Evolutionary conservation across 2,329 filamentous ascomycete species (phyloP).

Genomic region (Ophiosphaerella herpotricha): DNA sequence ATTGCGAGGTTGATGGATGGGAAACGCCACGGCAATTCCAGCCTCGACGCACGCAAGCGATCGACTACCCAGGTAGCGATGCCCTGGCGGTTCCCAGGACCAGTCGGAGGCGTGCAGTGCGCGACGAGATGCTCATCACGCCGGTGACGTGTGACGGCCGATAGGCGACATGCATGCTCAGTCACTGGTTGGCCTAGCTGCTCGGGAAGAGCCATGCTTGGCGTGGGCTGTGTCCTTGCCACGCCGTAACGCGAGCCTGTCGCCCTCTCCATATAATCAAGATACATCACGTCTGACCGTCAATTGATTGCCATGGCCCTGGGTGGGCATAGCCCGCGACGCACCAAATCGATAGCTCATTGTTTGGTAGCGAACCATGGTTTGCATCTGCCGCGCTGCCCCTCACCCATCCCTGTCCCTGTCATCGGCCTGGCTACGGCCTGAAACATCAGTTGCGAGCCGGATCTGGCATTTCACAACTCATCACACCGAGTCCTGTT

Average conservation of each 20-base stretch:
- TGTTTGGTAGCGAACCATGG: not conserved
- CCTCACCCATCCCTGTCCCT: not conserved
- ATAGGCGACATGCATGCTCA: conserved; percentile 12
- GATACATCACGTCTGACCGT: not conserved
- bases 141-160: conserved; percentile 18
- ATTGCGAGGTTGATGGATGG: not conserved
- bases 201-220: not conserved
- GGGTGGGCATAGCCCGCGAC: too few relatives aligned
- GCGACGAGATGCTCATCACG: conserved; percentile 4
- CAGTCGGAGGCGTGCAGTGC: conserved; percentile 16
- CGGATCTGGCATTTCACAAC: too few relatives aligned
- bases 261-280: not conserved
- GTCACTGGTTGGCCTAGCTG: not conserved
- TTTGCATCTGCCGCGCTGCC: not conserved
- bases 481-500: too few relatives aligned
- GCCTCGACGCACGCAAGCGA: conserved; percentile 10
- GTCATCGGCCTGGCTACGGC: too few relatives aligned
- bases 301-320: not conserved
- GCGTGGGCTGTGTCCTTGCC: not conserved
- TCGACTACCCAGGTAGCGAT: not conserved
- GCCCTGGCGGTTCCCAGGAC: conserved; percentile 18
- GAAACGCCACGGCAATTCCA: not conserved
- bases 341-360: too few relatives aligned
- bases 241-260: not conserved
- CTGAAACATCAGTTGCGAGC: too few relatives aligned